phyloP scores from a whole-genome alignment of 2,329 filamentous ascomycete genomes.

The Beauveria varroae region DNA sequence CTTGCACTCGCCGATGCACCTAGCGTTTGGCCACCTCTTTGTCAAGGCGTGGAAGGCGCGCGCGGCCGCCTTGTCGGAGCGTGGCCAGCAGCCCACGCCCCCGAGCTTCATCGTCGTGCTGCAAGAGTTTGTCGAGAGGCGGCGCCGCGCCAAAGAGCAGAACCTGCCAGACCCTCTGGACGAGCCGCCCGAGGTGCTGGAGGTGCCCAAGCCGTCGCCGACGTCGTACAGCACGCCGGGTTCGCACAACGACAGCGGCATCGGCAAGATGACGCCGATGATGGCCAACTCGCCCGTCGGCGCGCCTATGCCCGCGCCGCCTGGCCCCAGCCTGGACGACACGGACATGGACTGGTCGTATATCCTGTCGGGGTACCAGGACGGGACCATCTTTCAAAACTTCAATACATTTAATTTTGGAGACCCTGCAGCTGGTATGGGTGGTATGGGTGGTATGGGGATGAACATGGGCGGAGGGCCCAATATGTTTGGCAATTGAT shows the following conservation, averaged over 20 bases:
- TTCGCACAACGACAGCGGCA: constrained; percentile 8
- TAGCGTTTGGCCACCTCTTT: constrained; percentile 49
- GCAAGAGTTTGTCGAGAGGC: constrained; percentile 34
- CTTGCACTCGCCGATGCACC: constrained; percentile 48
- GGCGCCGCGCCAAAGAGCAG: constrained; percentile 23
- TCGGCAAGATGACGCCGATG: constrained; percentile 3
- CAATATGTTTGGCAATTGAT: constrained; percentile 22
- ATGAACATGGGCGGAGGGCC: constrained; percentile 14
- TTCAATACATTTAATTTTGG: constrained; percentile 20
- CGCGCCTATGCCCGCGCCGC: neutral
- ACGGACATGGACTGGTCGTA: constrained; percentile 43
- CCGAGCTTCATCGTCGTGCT: constrained; percentile 42
- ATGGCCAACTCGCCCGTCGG: neutral
- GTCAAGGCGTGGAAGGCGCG: constrained; percentile 57
- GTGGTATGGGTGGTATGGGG: constrained; percentile 14
- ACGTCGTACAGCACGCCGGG: constrained; percentile 15
- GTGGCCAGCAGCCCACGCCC: constrained; percentile 33
- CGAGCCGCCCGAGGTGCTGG: neutral
- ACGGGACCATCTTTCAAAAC: constrained; percentile 23
- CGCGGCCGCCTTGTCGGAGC: constrained; percentile 37
- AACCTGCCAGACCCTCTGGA: constrained; percentile 16
- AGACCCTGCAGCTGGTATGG: constrained; percentile 16
- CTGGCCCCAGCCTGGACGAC: constrained; percentile 20
- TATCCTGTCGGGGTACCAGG: constrained; percentile 36
- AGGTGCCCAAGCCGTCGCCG: neutral